Base-by-base conservation (phyloP, 352 stramenopile species). In the Phytophthora multivora region DNA sequence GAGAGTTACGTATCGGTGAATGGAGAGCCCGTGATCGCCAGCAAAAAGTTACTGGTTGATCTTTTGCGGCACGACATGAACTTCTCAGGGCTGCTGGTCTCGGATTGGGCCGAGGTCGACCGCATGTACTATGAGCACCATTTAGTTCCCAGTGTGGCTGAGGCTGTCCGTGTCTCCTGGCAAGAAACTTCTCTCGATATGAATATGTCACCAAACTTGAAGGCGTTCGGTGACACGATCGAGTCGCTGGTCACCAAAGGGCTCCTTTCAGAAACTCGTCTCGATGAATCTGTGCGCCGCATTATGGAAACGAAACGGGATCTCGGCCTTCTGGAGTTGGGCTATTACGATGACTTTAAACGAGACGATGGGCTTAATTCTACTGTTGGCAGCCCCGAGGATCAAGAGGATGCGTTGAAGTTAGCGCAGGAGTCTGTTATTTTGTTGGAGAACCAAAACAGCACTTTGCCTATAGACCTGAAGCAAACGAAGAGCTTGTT, bases 61-160 rank as follows among this genome's bases (percentile, higher is more conserved):
- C 58, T 98, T 21, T 67, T 98, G 25, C 79, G 93, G 8, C 46
- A 91, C 2, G 77, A 97, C 60, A 91, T 98, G 75, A 76, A 82
- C 25, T 98, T 98, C 47, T 64, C 83, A 4, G 92, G 93, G 10
- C 73, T 98, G 59, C 48, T 98, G 13, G 89, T 98, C 13, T 97
- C 92, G 8, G 93, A 98, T 59, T 98, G 96, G 57, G 73, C 78
- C 12, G 94, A 98, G 66, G 96, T 98, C 31, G 79, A 93, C 30
- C 96, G 96, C 36, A 73, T 98, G 56, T 56, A 87, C 38, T 76
- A 68, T 5, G 91, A 88, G 63, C 93, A 98, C 67, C 81, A 87
- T 43, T 68, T 93, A n/a, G 86, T 88, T 1, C 42, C 71, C 4
- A 81, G 71, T 19, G 59, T 85, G 9, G 69, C 70, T 2, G 83